Base-by-base conservation (phyloP, 352 stramenopile genomes). In the Globisporangium yorkense region DNA sequence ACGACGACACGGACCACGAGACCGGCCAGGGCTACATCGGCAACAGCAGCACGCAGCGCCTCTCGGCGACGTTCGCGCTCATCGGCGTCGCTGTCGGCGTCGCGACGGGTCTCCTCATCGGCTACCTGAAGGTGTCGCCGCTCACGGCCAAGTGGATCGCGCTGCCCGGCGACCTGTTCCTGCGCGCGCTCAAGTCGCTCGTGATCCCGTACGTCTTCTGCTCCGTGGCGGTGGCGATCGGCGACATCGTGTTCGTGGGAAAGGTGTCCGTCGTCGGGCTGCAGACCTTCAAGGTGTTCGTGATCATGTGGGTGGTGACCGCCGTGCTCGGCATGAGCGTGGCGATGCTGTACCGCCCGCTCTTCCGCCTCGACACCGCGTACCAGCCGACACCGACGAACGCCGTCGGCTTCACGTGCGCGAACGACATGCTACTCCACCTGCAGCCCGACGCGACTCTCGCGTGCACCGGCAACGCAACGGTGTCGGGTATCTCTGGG, bases 141-240 rank as follows among this genome's bases (percentile, higher is more conserved):
- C 45, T 80, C 2, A 60, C 65, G 0, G 73, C 75, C 10, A 56
- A 74, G 40, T 88, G 77, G 80, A 74, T 94, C 21, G 66, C 75
- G n/a, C 58, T 92, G 18, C 84, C 84, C 0, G 82, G 84, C 0
- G 75, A 92, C 8, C 63, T 94, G 46, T 94, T 92, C 59, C 59
- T 91, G 9, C 75, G 84, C 29, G 84, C 80, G 6, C 66, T 92
- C 39, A 91, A 87, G 62, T 77, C 78, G 31, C 65, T 94, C 5
- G 81, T 91, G n/a, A 59, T 94, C 13, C 84, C 84, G 20, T 87
- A 91, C 56, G 80, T 92, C 2, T 94, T 94, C 67, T 92, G 78
- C 54, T 80, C 79, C 0, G 81, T 94, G 15, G 77, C 82, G 0
- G 79, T 94, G 9, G 80, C 80, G 24, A 80, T 91, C 13, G 79